Conservation (phyloP, 1,284 basidiomycete species). For the Xerocomus minutiporus region DNA sequence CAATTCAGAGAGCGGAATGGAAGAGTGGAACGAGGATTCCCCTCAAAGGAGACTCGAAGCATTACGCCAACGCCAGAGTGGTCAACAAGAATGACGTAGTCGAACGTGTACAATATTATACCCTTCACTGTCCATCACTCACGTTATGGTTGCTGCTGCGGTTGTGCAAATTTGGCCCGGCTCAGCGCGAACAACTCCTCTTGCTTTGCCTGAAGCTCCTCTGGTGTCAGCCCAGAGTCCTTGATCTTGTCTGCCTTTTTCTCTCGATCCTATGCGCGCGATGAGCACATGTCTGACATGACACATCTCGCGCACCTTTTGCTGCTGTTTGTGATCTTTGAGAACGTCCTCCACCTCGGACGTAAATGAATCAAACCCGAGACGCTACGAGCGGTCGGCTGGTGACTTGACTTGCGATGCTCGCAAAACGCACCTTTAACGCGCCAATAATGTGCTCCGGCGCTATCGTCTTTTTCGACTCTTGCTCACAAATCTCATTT, state of each 20-base stretch:
- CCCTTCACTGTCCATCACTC: conserved; percentile 2
- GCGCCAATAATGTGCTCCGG: conserved; percentile 96
- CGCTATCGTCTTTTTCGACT: conserved; percentile 98
- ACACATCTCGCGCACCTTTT: conserved; percentile 60
- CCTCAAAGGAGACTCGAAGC: conserved; percentile 53
- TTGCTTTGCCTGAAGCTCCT: conserved; percentile 85
- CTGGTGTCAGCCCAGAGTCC: conserved; percentile 86
- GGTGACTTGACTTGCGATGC: conserved; percentile 6
- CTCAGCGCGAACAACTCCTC: conserved; percentile 89
- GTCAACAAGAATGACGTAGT: conserved; percentile 36
- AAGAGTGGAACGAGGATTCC: conserved; percentile 68
- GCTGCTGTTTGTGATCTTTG: conserved; percentile 92
- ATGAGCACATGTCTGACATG: conserved; percentile 6
- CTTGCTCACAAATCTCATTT: conserved; percentile 97
- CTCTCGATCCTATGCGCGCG: conserved; percentile 64
- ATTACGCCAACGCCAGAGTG: conserved; percentile 37
- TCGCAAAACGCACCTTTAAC: conserved; percentile 67
- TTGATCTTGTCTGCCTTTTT: conserved; percentile 88
- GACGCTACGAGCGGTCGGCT: conserved; percentile 45
- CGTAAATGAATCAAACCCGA: conserved; percentile 88
- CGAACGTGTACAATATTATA: conserved; percentile 25
- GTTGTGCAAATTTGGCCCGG: conserved; percentile 65
- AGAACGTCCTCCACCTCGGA: conserved; percentile 88
- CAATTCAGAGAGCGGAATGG: conserved; percentile 28
- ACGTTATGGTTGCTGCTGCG: conserved; percentile 26